Conservation (phyloP, 2,329 filamentous ascomycete species). For the Talaromyces amestolkiae region DNA sequence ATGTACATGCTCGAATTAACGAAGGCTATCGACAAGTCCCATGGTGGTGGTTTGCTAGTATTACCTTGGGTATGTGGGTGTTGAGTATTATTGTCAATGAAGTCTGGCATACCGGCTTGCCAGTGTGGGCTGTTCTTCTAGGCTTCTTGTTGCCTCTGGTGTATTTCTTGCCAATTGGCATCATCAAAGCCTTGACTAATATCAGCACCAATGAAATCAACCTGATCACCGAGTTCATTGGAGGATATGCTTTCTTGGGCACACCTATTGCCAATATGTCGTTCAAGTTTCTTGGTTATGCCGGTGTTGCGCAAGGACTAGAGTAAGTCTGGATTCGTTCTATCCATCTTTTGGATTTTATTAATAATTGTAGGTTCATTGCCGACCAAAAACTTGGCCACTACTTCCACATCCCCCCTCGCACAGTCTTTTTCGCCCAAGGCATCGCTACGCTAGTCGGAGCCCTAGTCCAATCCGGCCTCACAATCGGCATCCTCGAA, state of each 20-base stretch:
- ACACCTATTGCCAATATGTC: slow-evolving; percentile 54
- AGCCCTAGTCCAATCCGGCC: slow-evolving; percentile 49
- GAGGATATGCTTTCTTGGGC: slow-evolving; percentile 49
- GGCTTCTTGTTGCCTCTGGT: slow-evolving; percentile 46
- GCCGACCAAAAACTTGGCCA: slow-evolving; percentile 66
- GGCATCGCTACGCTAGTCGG: slow-evolving; percentile 51
- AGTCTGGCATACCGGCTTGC: slow-evolving; percentile 47
- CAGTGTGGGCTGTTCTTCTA: slow-evolving; percentile 47
- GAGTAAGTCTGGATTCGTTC: slow-evolving; percentile 27
- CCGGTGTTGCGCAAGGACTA: slow-evolving; percentile 63
- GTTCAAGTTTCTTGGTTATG: slow-evolving; percentile 71
- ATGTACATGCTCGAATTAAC: slow-evolving; percentile 48
- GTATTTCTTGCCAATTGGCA: slow-evolving; percentile 50
- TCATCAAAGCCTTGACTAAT: slow-evolving; percentile 51
- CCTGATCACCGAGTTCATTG: slow-evolving; percentile 50
- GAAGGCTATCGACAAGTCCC: slow-evolving; percentile 41
- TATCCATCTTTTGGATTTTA: background rate
- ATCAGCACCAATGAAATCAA: slow-evolving; percentile 50
- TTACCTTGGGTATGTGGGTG: slow-evolving; percentile 39
- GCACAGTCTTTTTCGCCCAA: slow-evolving; percentile 52
- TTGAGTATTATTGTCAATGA: slow-evolving; percentile 40
- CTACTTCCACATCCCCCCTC: slow-evolving; percentile 46
- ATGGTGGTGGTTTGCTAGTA: slow-evolving; percentile 47
- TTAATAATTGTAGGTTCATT: slow-evolving; percentile 54
- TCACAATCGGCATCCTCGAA: slow-evolving; percentile 50